These are phyloP conservation scores for Malus hybrid DNA, from an alignment of 331 rosid genomes.

Conservation along the genomic window DNA sequence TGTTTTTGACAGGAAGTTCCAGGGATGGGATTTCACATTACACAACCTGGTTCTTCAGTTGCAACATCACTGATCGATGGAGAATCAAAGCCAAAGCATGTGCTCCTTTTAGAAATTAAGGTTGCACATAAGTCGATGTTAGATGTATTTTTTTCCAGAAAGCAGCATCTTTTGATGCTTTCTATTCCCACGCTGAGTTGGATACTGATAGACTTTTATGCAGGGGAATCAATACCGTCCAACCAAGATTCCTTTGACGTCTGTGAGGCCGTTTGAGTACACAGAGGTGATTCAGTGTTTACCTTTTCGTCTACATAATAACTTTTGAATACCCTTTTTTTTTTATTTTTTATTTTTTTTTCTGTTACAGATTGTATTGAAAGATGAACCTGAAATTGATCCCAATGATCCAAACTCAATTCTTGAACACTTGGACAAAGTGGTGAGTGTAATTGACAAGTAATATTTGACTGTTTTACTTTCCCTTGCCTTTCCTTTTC, in stretches of 20 bases:
- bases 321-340: neutral
- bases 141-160: neutral
- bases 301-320: conserved; percentile 6
- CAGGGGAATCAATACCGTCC: conserved; percentile 98
- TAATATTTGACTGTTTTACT: neutral
- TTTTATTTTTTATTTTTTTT: neutral
- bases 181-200: conserved; percentile 5
- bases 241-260: conserved; percentile 82
- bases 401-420: conserved; percentile 78
- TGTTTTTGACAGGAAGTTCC: conserved; percentile 78
- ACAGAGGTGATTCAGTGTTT: conserved; percentile 54
- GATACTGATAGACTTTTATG: conserved; percentile 15
- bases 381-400: conserved; percentile 73
- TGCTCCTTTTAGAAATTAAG: conserved; percentile 94
- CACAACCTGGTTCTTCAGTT: conserved; percentile 98
- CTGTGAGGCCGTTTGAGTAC: conserved; percentile 95
- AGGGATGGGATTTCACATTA: conserved; percentile 98
- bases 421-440: conserved; percentile 82
- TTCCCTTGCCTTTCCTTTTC: neutral
- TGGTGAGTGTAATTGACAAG: conserved; percentile 31
- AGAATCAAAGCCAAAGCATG: conserved; percentile 96
- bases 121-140: conserved; percentile 29
- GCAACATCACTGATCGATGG: conserved; percentile 99
- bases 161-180: conserved; percentile 10
- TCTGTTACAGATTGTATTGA: conserved; percentile 54